Evolutionary conservation across 73 alveolate species (phyloP).

Genomic region (Tetrahymena elliotti): DNA sequence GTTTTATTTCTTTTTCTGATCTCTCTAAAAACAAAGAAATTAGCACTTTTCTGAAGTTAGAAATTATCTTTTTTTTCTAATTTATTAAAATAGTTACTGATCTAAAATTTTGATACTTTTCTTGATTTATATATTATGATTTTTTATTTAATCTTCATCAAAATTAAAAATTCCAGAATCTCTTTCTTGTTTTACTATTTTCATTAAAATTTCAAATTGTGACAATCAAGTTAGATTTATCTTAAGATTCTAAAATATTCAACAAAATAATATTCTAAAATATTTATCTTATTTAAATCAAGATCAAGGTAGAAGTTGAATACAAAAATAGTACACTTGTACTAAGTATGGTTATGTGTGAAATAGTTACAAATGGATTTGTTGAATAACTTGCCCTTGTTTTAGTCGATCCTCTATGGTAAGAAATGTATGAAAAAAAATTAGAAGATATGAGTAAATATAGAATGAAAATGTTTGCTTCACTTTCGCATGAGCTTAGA

Average conservation of each 20-base stretch:
- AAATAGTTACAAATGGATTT: background rate
- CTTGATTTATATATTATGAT: background rate
- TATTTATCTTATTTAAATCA: no score
- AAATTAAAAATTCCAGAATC: background rate
- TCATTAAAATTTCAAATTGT: no score
- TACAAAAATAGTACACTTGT: background rate
- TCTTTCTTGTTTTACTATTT: no score
- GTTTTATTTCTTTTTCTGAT: no score
- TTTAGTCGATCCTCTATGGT: background rate
- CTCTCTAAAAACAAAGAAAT: no score
- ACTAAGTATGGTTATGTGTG: background rate
- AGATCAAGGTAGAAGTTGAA: background rate
- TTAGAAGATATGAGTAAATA: background rate
- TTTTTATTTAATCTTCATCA: background rate
- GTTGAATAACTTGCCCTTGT: background rate
- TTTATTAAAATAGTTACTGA: background rate
- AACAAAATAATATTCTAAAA: no score
- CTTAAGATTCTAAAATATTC: no score
- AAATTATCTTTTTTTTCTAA: no score
- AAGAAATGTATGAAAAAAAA: background rate
- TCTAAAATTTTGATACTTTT: background rate
- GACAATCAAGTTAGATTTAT: background rate
- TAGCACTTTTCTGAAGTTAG: no score
- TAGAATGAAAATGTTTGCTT: slow-evolving; percentile 2
- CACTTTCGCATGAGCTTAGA: slow-evolving; percentile 40